phyloP scores from a whole-genome alignment of 108 stramenopile genomes.

The Discostella pseudostelligera region DNA sequence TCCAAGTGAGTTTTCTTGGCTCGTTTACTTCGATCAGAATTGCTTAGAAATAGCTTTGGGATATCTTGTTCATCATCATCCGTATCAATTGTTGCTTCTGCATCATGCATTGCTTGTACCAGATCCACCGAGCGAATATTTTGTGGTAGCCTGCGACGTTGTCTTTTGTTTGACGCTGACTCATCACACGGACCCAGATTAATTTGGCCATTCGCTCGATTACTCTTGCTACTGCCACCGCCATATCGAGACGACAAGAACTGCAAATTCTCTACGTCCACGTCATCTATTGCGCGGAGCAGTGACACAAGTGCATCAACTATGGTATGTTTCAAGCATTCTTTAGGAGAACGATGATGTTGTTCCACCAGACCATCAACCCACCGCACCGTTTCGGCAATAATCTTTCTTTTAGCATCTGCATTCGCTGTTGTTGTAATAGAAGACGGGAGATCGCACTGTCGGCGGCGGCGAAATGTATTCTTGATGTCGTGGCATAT shows the following conservation, averaged over 20 bases:
- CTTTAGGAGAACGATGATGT: background rate
- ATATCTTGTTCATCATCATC: conserved; percentile 1
- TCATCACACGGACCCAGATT: background rate
- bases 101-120: conserved; percentile 26
- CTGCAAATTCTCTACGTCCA: conserved; percentile 4
- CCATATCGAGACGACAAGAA: background rate
- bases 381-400: background rate
- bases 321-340: background rate
- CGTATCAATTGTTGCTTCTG: background rate
- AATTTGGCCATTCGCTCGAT: background rate
- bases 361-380: background rate
- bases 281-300: conserved; percentile 17
- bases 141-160: conserved; percentile 8
- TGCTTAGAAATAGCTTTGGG: conserved; percentile 12
- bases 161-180: background rate
- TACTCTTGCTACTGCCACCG: background rate
- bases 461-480: background rate
- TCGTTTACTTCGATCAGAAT: conserved; percentile 13
- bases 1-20: conserved; percentile 16
- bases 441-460: background rate
- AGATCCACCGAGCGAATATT: conserved; percentile 3
- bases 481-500: conserved; percentile 1
- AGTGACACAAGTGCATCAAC: conserved; percentile 7
- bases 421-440: background rate
- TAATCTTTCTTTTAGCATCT: background rate